phyloP scores from a whole-genome alignment of 192 early-diverging fungal genomes.

The Spinellus fusiger region DNA sequence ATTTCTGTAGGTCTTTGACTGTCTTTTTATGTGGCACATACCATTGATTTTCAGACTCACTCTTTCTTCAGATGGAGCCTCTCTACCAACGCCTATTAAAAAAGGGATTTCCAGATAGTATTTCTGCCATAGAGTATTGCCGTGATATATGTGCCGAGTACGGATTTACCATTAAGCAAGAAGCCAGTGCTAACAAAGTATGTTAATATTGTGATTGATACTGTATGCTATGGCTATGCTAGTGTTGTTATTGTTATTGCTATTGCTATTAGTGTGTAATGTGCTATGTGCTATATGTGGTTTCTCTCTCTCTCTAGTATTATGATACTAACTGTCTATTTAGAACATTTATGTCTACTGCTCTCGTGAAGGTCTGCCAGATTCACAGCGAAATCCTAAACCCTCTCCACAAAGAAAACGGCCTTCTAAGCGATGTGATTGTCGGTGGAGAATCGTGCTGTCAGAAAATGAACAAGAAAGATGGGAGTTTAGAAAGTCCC shows the following conservation, averaged over 20 bases:
- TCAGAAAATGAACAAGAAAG: slow-evolving; percentile 44
- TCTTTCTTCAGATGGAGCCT: slow-evolving; percentile 36
- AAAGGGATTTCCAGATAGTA: slow-evolving; percentile 42
- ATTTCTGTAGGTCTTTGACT: neutral
- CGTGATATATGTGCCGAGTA: slow-evolving; percentile 43
- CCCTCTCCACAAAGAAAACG: slow-evolving; percentile 48
- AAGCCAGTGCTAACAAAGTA: slow-evolving; percentile 47
- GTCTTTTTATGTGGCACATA: neutral
- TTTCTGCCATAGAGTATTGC: slow-evolving; percentile 42
- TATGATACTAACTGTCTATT: neutral
- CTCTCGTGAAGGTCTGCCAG: slow-evolving; percentile 53
- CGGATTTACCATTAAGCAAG: slow-evolving; percentile 57
- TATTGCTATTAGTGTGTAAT: slow-evolving; percentile 11
- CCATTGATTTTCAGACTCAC: neutral
- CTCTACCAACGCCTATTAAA: slow-evolving; percentile 43
- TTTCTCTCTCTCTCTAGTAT: too few species aligned
- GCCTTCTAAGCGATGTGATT: slow-evolving; percentile 49
- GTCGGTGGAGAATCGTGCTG: slow-evolving; percentile 52
- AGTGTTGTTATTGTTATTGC: neutral
- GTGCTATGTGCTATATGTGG: too few species aligned
- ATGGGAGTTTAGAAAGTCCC: slow-evolving; percentile 54
- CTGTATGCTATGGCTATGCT: too few species aligned
- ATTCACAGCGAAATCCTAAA: slow-evolving; percentile 48
- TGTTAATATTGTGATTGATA: neutral
- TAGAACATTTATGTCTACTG: slow-evolving; percentile 60